Conservation (phyloP, 2,329 filamentous ascomycete genomes). For the Aspergillus brunneoviolaceus region DNA sequence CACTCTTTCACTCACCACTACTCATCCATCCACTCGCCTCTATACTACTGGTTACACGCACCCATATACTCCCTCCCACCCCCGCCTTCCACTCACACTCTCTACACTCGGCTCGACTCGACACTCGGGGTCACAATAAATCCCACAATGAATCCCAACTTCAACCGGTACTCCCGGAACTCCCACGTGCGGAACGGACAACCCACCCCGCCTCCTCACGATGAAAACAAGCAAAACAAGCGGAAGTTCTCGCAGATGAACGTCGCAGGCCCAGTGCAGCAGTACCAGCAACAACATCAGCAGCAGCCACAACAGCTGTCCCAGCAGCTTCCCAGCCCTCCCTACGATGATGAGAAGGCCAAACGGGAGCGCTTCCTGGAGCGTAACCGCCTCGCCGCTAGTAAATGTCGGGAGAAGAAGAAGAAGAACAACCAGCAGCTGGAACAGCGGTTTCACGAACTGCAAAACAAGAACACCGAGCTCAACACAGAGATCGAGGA, state of each 20-base stretch:
- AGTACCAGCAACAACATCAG: neutral
- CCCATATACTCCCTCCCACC: neutral
- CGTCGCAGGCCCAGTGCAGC: neutral
- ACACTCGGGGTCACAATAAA: slow-evolving; percentile 25
- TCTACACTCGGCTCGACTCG: neutral
- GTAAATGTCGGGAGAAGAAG: slow-evolving; percentile 62
- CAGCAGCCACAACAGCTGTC: neutral
- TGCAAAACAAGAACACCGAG: slow-evolving; percentile 33
- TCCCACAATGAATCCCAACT: slow-evolving; percentile 26
- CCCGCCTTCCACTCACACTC: neutral
- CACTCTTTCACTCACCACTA: neutral
- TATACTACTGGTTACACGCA: too few relatives aligned
- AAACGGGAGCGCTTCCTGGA: slow-evolving; percentile 56
- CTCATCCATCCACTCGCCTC: too few relatives aligned
- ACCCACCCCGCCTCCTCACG: slow-evolving; percentile 37
- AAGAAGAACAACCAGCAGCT: slow-evolving; percentile 56
- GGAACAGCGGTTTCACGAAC: slow-evolving; percentile 40
- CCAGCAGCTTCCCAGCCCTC: neutral
- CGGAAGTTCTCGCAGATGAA: slow-evolving; percentile 7
- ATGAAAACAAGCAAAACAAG: slow-evolving; percentile 20
- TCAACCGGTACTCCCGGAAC: slow-evolving; percentile 35
- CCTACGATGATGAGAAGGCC: neutral
- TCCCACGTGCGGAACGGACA: slow-evolving; percentile 41
- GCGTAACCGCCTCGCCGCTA: slow-evolving; percentile 59
- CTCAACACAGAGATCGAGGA: slow-evolving; percentile 34